Evolutionary conservation across 495 filamentous ascomycete genomes (phyloP).

Genomic region (Saxophila tyrrhenica): DNA sequence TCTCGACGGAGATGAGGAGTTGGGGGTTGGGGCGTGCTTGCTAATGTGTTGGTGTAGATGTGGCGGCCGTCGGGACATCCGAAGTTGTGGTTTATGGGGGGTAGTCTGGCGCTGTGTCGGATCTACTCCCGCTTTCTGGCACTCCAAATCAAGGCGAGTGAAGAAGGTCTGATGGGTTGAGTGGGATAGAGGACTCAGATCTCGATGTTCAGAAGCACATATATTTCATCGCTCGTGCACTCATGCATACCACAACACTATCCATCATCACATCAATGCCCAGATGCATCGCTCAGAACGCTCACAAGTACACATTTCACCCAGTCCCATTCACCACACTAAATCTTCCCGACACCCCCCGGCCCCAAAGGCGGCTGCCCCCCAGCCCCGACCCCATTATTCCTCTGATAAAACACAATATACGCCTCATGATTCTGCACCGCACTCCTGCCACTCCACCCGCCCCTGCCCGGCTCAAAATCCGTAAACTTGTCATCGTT

Average conservation of each 20-base stretch:
- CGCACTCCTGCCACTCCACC: conserved; percentile 23
- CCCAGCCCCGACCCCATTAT: not conserved
- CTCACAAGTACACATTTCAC: not conserved
- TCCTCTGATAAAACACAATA: conserved; percentile 43
- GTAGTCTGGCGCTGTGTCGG: conserved; percentile 63
- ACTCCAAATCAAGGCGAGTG: conserved; percentile 60
- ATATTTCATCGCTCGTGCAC: not conserved
- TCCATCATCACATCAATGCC: not conserved
- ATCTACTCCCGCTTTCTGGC: conserved; percentile 63
- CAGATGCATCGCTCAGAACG: not conserved
- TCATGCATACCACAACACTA: too few relatives aligned
- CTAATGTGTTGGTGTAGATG: not conserved
- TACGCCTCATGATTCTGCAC: conserved; percentile 56
- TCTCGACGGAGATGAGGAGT: too few relatives aligned
- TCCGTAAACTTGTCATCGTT: conserved; percentile 52
- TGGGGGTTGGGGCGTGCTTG: not conserved
- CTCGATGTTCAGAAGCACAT: not conserved
- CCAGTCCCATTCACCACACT: not conserved
- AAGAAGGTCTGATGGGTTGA: conserved; percentile 22
- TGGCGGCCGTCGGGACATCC: conserved; percentile 63
- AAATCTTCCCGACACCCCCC: not conserved
- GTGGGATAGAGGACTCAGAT: too few relatives aligned
- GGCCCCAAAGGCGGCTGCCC: not conserved
- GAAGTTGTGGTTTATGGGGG: conserved; percentile 76
- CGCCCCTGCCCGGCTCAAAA: conserved; percentile 34